phyloP scores from a whole-genome alignment of 805 yeast genomes.

The Wickerhamomyces xylosicus region DNA sequence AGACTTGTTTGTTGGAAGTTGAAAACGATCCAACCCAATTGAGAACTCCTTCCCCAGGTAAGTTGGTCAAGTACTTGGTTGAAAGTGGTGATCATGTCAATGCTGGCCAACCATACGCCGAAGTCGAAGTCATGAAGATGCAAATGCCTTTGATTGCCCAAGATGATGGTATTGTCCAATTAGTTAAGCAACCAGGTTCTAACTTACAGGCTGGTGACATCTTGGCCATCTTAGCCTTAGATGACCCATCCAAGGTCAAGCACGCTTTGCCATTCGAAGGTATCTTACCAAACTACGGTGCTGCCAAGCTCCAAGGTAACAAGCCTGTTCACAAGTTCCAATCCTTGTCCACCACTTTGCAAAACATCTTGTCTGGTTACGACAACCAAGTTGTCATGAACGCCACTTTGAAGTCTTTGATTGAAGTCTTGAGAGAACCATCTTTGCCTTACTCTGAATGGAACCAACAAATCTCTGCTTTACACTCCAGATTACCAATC shows the following conservation, averaged over 20 bases:
- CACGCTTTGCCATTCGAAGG: constrained; percentile 95
- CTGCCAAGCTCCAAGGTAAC: constrained; percentile 73
- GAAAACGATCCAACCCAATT: constrained; percentile 98
- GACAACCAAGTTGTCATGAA: constrained; percentile 95
- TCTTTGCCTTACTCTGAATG: constrained; percentile 91
- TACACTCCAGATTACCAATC: constrained; percentile 82
- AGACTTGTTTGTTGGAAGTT: constrained; percentile 86
- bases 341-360: constrained; percentile 46
- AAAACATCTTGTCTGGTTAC: constrained; percentile 78
- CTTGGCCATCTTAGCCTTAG: constrained; percentile 85
- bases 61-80: constrained; percentile 83
- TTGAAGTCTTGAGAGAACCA: constrained; percentile 65
- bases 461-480: constrained; percentile 75
- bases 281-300: constrained; percentile 80
- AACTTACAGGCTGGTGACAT: constrained; percentile 95
- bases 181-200: constrained; percentile 97
- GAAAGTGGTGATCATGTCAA: constrained; percentile 90
- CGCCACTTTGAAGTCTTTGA: constrained; percentile 62
- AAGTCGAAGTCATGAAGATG: constrained; percentile 99
- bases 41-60: constrained; percentile 98
- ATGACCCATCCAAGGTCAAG: constrained; percentile 94
- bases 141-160: constrained; percentile 94
- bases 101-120: constrained; percentile 93
- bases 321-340: constrained; percentile 73
- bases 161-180: constrained; percentile 87